Conservation (phyloP, 1,284 basidiomycete genomes). For the Boletus semigastroideus region DNA sequence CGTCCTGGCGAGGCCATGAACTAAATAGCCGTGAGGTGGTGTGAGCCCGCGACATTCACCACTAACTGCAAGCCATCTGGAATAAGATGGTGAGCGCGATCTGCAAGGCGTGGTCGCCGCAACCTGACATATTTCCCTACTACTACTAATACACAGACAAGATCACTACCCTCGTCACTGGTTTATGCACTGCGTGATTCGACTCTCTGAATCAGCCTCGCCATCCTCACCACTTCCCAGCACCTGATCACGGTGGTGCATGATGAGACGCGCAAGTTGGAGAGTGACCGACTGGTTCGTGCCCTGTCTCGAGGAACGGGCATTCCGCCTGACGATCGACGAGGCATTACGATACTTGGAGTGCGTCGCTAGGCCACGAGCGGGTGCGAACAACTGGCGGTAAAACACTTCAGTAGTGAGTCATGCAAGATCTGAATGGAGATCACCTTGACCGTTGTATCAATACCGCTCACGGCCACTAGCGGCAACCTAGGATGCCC, state of each 20-base stretch:
- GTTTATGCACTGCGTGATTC: constrained; percentile 30
- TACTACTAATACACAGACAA: not conserved
- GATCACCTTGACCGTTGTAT: constrained; percentile 80
- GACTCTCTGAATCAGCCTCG: constrained; percentile 20
- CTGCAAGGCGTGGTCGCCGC: constrained; percentile 7
- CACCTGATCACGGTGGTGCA: constrained; percentile 35
- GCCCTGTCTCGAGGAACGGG: constrained; percentile 32
- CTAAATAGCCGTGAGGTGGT: constrained; percentile 22
- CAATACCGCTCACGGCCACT: constrained; percentile 87
- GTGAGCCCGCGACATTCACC: constrained; percentile 27
- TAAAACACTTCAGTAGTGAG: constrained; percentile 2
- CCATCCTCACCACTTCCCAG: constrained; percentile 18
- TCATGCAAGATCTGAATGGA: not conserved
- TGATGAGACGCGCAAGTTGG: constrained; percentile 36
- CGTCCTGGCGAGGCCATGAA: constrained; percentile 25
- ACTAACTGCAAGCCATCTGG: constrained; percentile 16
- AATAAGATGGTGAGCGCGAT: constrained; percentile 4
- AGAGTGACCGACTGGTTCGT: constrained; percentile 19
- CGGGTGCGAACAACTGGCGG: constrained; percentile 69
- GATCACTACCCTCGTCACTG: constrained; percentile 20
- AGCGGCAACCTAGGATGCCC: constrained; percentile 81
- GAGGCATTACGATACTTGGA: constrained; percentile 54
- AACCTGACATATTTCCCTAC: not conserved
- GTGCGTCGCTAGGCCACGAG: constrained; percentile 43
- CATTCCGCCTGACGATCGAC: constrained; percentile 55